phyloP scores from a whole-genome alignment of 148 eudicot genomes.

The Cornus controversa region DNA sequence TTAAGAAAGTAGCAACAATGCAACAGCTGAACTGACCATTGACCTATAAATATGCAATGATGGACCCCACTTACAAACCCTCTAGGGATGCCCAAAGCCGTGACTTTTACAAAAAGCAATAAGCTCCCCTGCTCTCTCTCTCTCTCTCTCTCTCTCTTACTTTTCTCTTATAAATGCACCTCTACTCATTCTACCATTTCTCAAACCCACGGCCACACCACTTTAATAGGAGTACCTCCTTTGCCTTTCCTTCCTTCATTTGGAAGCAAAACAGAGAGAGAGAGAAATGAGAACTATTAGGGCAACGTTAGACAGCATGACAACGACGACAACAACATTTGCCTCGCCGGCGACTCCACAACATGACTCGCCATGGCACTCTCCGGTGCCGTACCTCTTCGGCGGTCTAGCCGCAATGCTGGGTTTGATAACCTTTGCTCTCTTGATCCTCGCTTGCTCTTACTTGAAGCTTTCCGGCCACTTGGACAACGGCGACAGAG shows the following conservation, averaged over 20 bases:
- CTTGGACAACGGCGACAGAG: conserved; percentile 30
- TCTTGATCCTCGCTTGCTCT: conserved; percentile 67
- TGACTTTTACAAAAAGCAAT: no score
- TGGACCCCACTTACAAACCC: no score
- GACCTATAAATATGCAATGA: no score
- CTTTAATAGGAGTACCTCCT: neutral
- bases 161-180: conserved; percentile 2
- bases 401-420: conserved; percentile 85
- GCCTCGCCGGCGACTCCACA: conserved; percentile 16
- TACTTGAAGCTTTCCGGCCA: conserved; percentile 50
- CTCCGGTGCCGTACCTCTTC: conserved; percentile 78
- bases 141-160: neutral
- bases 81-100: no score
- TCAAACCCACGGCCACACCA: neutral
- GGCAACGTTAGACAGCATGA: neutral
- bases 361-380: conserved; percentile 62
- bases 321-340: neutral
- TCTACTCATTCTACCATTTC: neutral
- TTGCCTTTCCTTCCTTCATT: neutral
- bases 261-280: neutral
- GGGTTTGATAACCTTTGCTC: conserved; percentile 74
- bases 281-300: neutral
- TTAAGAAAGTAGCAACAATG: no score
- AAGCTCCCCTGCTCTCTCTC: neutral
- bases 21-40: no score